Conservation (phyloP, 1,284 basidiomycete genomes). For the Xanthoconium separans region DNA sequence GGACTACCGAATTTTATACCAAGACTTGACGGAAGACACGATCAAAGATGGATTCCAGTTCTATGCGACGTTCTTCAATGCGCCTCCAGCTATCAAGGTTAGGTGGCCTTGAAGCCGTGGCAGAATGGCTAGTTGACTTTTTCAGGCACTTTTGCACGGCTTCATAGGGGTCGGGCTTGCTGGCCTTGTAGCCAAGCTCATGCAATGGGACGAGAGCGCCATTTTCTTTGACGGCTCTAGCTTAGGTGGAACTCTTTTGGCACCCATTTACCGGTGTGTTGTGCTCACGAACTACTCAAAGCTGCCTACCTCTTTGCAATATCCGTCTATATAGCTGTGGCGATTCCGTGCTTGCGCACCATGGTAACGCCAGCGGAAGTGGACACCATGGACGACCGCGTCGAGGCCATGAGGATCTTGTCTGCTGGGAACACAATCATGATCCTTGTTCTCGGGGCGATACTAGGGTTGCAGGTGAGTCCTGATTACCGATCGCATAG, state of each 20-base stretch:
- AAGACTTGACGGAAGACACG: slow-evolving; percentile 58
- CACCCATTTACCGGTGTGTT: neutral
- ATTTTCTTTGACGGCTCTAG: slow-evolving; percentile 90
- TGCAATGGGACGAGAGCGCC: slow-evolving; percentile 86
- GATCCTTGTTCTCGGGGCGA: slow-evolving; percentile 60
- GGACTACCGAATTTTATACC: slow-evolving; percentile 81
- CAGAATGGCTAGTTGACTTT: slow-evolving; percentile 1
- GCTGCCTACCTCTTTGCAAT: slow-evolving; percentile 74
- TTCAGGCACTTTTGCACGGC: slow-evolving; percentile 78
- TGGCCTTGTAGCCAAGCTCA: slow-evolving; percentile 73
- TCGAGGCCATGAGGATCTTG: slow-evolving; percentile 78
- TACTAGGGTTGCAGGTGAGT: slow-evolving; percentile 71
- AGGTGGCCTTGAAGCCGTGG: slow-evolving; percentile 14
- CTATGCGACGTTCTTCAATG: slow-evolving; percentile 88
- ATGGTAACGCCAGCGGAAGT: slow-evolving; percentile 57
- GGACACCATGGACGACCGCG: slow-evolving; percentile 62
- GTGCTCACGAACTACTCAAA: slow-evolving; percentile 34
- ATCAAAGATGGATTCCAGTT: slow-evolving; percentile 79
- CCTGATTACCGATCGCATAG: neutral
- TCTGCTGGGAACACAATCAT: slow-evolving; percentile 85
- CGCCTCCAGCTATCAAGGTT: slow-evolving; percentile 87
- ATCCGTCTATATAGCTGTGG: slow-evolving; percentile 78
- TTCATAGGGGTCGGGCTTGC: slow-evolving; percentile 75
- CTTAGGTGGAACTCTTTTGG: slow-evolving; percentile 52
- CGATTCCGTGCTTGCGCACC: slow-evolving; percentile 73